Evolutionary conservation across 1,284 basidiomycete species (phyloP).

Genomic region (Ceratobasidium sp.): DNA sequence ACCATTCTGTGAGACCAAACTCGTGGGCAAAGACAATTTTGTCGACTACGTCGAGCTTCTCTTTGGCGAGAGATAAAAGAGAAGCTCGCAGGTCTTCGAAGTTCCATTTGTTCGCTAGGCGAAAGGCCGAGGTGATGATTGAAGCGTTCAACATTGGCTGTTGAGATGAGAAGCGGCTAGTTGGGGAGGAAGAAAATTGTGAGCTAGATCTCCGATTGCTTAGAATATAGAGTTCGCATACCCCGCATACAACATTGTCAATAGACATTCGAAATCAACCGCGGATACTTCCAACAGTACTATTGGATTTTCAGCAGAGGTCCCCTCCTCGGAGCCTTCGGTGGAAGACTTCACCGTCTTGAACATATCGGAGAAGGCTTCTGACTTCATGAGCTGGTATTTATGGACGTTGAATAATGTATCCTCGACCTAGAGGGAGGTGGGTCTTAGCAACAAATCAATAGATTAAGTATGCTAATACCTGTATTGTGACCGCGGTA

Average conservation of each 20-base stretch:
- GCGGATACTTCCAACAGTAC: neutral
- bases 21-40: conserved; percentile 42
- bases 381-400: conserved; percentile 3
- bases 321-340: neutral
- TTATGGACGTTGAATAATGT: conserved; percentile 48
- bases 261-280: neutral
- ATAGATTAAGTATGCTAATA: neutral
- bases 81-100: neutral
- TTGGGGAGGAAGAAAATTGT: neutral
- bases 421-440: conserved; percentile 47
- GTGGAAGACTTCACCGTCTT: neutral
- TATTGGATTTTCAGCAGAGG: conserved; percentile 2
- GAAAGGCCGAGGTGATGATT: conserved; percentile 7
- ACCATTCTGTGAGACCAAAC: conserved; percentile 36
- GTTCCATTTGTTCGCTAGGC: conserved; percentile 8
- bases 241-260: conserved; percentile 6
- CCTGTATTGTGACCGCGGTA: neutral
- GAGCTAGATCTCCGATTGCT: neutral
- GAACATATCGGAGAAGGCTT: conserved; percentile 1
- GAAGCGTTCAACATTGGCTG: neutral
- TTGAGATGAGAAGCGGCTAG: conserved; percentile 2
- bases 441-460: too few species aligned
- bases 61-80: conserved; percentile 3
- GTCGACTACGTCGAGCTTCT: neutral
- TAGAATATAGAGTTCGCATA: neutral